Conservation (phyloP, 2,329 filamentous ascomycete genomes). For the Hymenoscyphus albidus region DNA sequence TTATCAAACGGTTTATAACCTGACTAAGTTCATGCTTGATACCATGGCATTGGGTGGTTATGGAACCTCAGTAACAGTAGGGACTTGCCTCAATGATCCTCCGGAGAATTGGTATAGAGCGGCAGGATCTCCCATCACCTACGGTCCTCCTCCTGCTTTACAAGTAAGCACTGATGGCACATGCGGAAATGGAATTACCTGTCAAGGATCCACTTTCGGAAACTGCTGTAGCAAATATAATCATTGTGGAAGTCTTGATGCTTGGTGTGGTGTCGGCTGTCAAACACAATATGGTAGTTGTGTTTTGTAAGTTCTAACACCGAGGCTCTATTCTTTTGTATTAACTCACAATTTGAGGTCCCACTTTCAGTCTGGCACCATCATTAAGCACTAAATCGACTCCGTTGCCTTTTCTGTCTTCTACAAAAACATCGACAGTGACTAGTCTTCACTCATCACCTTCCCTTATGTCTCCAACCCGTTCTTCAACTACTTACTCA, state of each 20-base stretch:
- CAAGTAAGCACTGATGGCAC: constrained; percentile 16
- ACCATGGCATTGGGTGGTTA: constrained; percentile 33
- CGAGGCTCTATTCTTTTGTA: background rate
- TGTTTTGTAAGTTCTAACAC: background rate
- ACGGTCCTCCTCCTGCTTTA: background rate
- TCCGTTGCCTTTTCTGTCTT: background rate
- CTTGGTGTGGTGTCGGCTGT: background rate
- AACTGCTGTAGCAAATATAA: constrained; percentile 5
- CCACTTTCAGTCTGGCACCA: background rate
- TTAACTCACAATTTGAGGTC: background rate
- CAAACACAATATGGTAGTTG: constrained; percentile 2
- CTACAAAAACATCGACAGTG: background rate
- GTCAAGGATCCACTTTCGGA: constrained; percentile 15
- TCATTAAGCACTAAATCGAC: background rate
- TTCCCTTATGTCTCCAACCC: background rate
- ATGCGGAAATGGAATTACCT: constrained; percentile 17
- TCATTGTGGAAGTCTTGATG: background rate
- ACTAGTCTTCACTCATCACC: background rate
- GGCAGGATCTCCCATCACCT: background rate
- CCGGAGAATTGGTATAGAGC: constrained; percentile 39
- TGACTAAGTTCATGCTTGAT: constrained; percentile 33
- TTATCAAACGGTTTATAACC: constrained; percentile 30
- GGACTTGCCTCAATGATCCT: constrained; percentile 42
- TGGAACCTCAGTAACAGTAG: constrained; percentile 39
- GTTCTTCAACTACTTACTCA: background rate